phyloP scores from a whole-genome alignment of 2,329 filamentous ascomycete species.

The Erysiphe neolycopersici region DNA sequence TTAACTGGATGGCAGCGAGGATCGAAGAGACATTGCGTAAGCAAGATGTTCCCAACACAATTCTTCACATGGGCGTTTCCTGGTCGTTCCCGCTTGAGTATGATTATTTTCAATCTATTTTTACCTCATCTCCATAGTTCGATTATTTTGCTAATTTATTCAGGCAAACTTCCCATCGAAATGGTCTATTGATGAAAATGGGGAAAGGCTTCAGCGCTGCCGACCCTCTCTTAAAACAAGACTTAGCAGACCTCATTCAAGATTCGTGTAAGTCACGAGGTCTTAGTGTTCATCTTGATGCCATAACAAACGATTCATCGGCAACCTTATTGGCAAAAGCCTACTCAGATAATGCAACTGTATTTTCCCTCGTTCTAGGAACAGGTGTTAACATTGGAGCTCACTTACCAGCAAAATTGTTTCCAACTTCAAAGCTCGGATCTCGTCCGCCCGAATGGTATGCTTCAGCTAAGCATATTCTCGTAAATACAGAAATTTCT shows the following conservation, averaged over 20 bases:
- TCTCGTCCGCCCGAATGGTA: slow-evolving; percentile 27
- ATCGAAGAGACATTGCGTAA: slow-evolving; percentile 22
- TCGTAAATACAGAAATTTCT: slow-evolving; percentile 39
- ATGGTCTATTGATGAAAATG: slow-evolving; percentile 33
- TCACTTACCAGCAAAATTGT: slow-evolving; percentile 30
- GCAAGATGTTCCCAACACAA: too few relatives aligned
- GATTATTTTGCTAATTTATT: slow-evolving; percentile 5
- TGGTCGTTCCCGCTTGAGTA: too few relatives aligned
- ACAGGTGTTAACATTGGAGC: slow-evolving; percentile 41
- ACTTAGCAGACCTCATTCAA: slow-evolving; percentile 31
- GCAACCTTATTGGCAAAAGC: slow-evolving; percentile 39
- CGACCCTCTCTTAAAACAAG: slow-evolving; percentile 27
- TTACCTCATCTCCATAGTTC: too few relatives aligned
- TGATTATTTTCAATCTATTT: too few relatives aligned
- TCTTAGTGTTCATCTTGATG: slow-evolving; percentile 27
- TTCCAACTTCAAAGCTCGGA: slow-evolving; percentile 29
- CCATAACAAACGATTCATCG: slow-evolving; percentile 40
- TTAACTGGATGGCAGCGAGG: slow-evolving; percentile 38
- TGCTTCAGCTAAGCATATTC: slow-evolving; percentile 29
- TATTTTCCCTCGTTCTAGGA: slow-evolving; percentile 37
- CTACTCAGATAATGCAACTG: slow-evolving; percentile 28
- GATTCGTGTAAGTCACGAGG: slow-evolving; percentile 20
- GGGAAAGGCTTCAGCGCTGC: slow-evolving; percentile 38
- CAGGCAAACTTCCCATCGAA: slow-evolving; percentile 35
- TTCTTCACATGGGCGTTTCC: too few relatives aligned